Conservation (phyloP, 108 stramenopile genomes). For the Chaetoceros tenuissimus region DNA sequence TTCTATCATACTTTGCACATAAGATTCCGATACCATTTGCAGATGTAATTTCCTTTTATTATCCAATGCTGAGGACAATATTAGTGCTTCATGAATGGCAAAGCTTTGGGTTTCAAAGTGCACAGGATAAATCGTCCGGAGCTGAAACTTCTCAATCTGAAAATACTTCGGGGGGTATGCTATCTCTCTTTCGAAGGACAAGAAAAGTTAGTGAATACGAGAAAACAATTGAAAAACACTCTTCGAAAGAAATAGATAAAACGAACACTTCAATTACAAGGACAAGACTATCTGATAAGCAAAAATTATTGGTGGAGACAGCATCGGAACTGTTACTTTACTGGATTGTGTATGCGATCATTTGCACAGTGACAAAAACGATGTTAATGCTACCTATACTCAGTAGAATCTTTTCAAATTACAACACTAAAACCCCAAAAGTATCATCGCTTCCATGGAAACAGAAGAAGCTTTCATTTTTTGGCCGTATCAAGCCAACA, state of each 20-base stretch:
- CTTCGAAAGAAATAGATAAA: no score
- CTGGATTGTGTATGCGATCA: constrained; percentile 56
- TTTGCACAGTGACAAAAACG: constrained; percentile 32
- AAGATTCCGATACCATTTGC: constrained; percentile 40
- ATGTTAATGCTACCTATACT: constrained; percentile 42
- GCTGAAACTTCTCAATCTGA: no score
- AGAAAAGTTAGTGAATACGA: no score
- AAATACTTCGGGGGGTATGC: no score
- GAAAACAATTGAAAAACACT: no score
- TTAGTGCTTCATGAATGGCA: constrained; percentile 23
- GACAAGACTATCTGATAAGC: neutral
- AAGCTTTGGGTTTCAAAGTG: neutral
- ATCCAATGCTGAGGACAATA: constrained; percentile 47
- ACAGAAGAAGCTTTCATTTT: neutral
- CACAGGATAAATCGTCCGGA: no score
- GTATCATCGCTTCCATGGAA: neutral
- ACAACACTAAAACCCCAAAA: neutral
- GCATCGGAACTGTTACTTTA: constrained; percentile 49
- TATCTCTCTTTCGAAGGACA: no score
- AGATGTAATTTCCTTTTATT: constrained; percentile 33
- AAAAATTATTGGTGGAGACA: constrained; percentile 3
- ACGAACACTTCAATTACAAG: neutral
- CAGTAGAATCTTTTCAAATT: constrained; percentile 9
- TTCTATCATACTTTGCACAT: constrained; percentile 45
- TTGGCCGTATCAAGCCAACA: neutral